Evolutionary conservation across 1,284 basidiomycete genomes (phyloP).

Genomic region (Malassezia slooffiae): DNA sequence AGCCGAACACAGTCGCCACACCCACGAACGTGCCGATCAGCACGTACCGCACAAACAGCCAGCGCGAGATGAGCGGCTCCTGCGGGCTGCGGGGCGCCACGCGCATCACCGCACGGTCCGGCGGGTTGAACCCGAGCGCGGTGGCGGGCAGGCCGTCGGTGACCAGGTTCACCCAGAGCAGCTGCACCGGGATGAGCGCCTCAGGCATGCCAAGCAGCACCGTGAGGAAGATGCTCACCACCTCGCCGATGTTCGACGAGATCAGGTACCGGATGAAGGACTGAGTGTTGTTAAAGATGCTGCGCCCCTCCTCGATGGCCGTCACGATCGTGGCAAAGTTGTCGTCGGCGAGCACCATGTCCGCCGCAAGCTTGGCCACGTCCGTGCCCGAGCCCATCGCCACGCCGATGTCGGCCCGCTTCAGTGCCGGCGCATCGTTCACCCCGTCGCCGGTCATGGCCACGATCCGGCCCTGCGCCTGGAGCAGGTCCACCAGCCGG

Average conservation of each 20-base stretch:
- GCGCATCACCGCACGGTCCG: slow-evolving; percentile 82
- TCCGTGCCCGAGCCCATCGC: slow-evolving; percentile 50
- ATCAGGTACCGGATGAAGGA: slow-evolving; percentile 78
- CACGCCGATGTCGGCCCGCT: slow-evolving; percentile 49
- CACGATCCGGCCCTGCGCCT: slow-evolving; percentile 81
- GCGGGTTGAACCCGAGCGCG: slow-evolving; percentile 95
- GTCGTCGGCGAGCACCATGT: slow-evolving; percentile 50
- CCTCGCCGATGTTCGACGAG: slow-evolving; percentile 95
- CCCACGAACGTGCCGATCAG: slow-evolving; percentile 89
- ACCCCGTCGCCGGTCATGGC: slow-evolving; percentile 61
- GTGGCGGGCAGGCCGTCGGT: slow-evolving; percentile 85
- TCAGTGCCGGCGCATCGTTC: slow-evolving; percentile 50
- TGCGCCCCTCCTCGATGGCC: slow-evolving; percentile 70
- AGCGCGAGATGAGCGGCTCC: slow-evolving; percentile 79
- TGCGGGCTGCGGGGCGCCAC: slow-evolving; percentile 74
- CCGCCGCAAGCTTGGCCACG: slow-evolving; percentile 48
- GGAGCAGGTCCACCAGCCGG: slow-evolving; percentile 87
- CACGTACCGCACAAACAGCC: slow-evolving; percentile 92
- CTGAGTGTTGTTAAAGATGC: slow-evolving; percentile 98
- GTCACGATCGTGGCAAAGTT: slow-evolving; percentile 50
- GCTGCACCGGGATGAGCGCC: slow-evolving; percentile 90
- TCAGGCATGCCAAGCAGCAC: slow-evolving; percentile 97
- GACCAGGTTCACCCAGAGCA: slow-evolving; percentile 61
- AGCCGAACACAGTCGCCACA: slow-evolving; percentile 84
- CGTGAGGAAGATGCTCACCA: slow-evolving; percentile 93